Evolutionary conservation across 306 rosid species (phyloP), one percentile per base, ranked within the genome.

Genomic region (Citrullus mucosospermus): DNA sequence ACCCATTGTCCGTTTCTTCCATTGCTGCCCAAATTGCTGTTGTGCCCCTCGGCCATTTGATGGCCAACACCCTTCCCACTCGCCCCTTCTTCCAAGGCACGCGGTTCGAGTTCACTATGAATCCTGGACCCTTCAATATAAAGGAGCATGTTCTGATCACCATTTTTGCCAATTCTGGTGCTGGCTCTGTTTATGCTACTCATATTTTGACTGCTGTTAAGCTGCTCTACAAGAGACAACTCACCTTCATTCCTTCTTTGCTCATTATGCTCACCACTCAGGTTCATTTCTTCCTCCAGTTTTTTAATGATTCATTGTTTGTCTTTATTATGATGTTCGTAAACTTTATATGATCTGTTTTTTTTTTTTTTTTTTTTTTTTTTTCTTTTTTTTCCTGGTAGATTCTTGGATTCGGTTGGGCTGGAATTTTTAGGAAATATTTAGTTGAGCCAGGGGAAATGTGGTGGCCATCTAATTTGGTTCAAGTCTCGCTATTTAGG

Each of bases 91-190:
- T 93, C 59, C 22, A 85, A 83, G 92, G 81, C 8, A 85, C 93
- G 0, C 4, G 53, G 38, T 87, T 85, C 16, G 90, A 90, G 79
- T 92, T 93, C 79, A 83, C 96, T 1, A 78, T 93, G 80, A 93
- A 93, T 30, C 88, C 91, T 0, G 98, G 98, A 6, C 96, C 97
- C 8, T 93, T 93, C 75, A 93, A 91, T 79, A 60, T 92, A 28
- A 93, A 93, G 79, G 97, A 93, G 54, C 97, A 93, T 81, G 98
- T 93, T 69, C 86, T 93, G 44, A 93, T 92, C 13, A 93, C 97
- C 12, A 92, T 93, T 28, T 92, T 93, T 77, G 98, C 97, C 2
- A 92, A 92, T 78, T 82, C 96, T 1, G 98, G 97, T 25, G 92
- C 89, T 38, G 93, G 96, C 1, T 15, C 82, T 1, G 93, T 91